Conservation (phyloP, 306 rosid genomes). For the Trifolium fragiferum region DNA sequence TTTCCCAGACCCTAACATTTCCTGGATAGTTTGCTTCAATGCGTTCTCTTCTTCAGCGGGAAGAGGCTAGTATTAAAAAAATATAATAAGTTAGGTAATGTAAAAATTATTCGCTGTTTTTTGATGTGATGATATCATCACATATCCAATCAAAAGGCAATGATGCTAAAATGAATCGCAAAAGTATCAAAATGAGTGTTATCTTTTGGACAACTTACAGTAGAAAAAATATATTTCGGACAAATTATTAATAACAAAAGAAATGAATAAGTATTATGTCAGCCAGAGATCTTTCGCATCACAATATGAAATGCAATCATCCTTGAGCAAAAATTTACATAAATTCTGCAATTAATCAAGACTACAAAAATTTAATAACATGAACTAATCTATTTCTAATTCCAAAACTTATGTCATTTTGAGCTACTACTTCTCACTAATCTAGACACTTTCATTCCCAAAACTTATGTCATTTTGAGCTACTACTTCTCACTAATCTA, state of each 20-base stretch:
- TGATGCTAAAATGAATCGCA: slow-evolving; percentile 4
- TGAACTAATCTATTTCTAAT: background rate
- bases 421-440: too few relatives aligned
- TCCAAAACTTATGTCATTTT: too few relatives aligned
- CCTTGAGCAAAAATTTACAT: background rate
- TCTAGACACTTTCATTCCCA: too few relatives aligned
- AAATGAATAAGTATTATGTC: background rate
- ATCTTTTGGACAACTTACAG: background rate
- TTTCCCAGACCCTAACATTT: slow-evolving; percentile 73
- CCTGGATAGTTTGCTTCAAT: slow-evolving; percentile 81
- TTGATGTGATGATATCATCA: slow-evolving; percentile 19
- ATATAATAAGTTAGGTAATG: slow-evolving; percentile 29
- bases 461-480: too few relatives aligned
- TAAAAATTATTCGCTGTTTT: background rate
- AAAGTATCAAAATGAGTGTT: background rate
- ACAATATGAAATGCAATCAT: slow-evolving; percentile 7
- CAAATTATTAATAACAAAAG: slow-evolving; percentile 4
- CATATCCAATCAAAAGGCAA: slow-evolving; percentile 28
- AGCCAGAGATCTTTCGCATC: background rate
- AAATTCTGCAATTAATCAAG: slow-evolving; percentile 17
- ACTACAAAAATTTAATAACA: slow-evolving; percentile 1
- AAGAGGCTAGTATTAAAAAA: slow-evolving; percentile 60
- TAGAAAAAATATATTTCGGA: background rate
- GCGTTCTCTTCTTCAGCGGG: slow-evolving; percentile 92
- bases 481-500: too few relatives aligned